Conservation (phyloP, 495 filamentous ascomycete species). For the Aspergillus affinis region DNA sequence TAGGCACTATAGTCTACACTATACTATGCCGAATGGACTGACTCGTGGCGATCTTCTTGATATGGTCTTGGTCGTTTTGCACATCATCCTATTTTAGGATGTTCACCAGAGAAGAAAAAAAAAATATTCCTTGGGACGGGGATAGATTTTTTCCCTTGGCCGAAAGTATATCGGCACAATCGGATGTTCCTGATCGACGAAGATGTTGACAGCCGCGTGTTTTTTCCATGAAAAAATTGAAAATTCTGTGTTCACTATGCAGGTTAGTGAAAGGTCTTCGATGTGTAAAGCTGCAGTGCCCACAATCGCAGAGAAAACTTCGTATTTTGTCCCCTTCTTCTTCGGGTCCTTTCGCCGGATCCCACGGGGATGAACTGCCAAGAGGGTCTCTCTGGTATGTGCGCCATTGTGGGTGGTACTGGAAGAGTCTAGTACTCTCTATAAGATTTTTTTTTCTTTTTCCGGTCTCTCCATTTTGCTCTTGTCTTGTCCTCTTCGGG, state of each 20-base stretch:
- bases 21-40: neutral
- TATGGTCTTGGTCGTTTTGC: neutral
- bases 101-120: neutral
- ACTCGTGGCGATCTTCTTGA: neutral
- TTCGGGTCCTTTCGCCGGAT: neutral
- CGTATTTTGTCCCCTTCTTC: neutral
- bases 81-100: neutral
- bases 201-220: conserved; percentile 6
- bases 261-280: neutral
- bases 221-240: neutral
- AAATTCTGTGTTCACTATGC: neutral
- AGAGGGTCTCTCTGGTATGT: neutral
- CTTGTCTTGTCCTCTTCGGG: neutral
- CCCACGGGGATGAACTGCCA: conserved; percentile 1
- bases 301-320: neutral
- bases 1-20: neutral
- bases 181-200: conserved; percentile 27
- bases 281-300: neutral
- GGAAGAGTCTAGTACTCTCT: neutral
- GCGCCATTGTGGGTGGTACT: neutral
- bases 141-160: neutral
- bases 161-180: conserved; percentile 14
- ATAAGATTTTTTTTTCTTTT: neutral
- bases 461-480: neutral
- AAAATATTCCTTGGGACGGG: neutral